Percentiles rank a stretch among this genome's conserved stretches.
Evolutionary conservation across 2,329 filamentous ascomycete species (phyloP).

Genomic region (Peltaster fructicola): DNA sequence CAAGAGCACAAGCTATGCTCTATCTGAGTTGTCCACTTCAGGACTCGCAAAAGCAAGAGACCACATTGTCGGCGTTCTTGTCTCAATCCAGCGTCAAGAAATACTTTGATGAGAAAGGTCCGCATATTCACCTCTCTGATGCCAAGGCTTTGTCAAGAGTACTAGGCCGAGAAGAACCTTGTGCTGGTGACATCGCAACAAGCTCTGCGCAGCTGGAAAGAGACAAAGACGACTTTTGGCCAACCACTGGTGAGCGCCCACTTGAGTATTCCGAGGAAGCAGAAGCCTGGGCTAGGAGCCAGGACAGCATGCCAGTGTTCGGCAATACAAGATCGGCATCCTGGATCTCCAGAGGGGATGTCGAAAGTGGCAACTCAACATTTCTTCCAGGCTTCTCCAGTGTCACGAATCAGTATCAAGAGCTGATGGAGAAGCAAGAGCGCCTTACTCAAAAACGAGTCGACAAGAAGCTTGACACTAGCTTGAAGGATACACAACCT

Average conservation of each 20-base stretch:
- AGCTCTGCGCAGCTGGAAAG: constrained; percentile 31
- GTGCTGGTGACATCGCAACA: constrained; percentile 36
- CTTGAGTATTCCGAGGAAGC: constrained; percentile 19
- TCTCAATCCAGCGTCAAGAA: constrained; percentile 34
- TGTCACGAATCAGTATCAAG: constrained; percentile 21
- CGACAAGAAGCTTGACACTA: constrained; percentile 13
- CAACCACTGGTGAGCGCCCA: constrained; percentile 38
- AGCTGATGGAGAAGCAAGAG: constrained; percentile 21
- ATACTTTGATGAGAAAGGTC: constrained; percentile 45
- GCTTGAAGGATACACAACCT: constrained; percentile 8
- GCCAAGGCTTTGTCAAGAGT: constrained; percentile 55
- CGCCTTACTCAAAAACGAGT: constrained; percentile 5
- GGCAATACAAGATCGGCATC: constrained; percentile 6
- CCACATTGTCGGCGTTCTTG: constrained; percentile 57
- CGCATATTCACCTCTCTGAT: constrained; percentile 45
- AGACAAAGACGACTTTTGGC: constrained; percentile 51
- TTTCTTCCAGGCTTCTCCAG: constrained; percentile 17
- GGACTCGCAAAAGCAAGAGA: constrained; percentile 43
- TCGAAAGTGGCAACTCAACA: neutral
- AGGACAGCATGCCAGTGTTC: constrained; percentile 4
- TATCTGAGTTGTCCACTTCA: constrained; percentile 68
- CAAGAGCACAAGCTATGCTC: constrained; percentile 66
- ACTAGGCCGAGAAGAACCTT: constrained; percentile 44
- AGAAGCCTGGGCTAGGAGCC: constrained; percentile 21
- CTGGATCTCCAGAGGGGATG: constrained; percentile 3